Base-by-base conservation (phyloP, 2,329 filamentous ascomycete species). In the Pestalotiopsis sp. region DNA sequence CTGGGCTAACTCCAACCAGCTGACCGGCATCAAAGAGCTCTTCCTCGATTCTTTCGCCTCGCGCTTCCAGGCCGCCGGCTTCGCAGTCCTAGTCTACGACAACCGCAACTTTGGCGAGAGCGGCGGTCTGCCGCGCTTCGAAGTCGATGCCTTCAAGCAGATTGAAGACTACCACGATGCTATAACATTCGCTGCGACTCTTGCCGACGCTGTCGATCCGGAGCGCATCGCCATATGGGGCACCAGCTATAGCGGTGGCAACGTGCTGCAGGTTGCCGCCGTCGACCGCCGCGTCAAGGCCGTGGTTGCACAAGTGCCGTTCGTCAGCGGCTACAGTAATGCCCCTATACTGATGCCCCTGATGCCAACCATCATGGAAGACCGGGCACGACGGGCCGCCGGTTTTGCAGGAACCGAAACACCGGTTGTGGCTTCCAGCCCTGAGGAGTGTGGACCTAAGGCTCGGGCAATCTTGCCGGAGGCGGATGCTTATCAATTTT, bases 211-310 rank as follows among this genome's bases (percentile, higher is more conserved):
- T 23, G 38, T 64, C 61, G 31, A 66, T 20, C 11, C 20, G 23
- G 49, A 59, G 20, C 27, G 27, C 12, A 59, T 82, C 2, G 73
- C 80, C 70, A 72, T 82, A 25, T 82, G 80, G 79, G 81, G 80
- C 12, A 74, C 70, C 63, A 76, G 76, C 12, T 79, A 80, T 70
- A 77, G 75, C 68, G 81, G 80, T 31, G 81, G 80, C n/a, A 77
- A 83, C 73, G 79, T 80, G 6, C 70, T 83, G 1, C 75, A 72
- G 66, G 76, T 81, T 59, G 80, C 75, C 25, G 81, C 82, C 17
- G 73, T 77, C 2, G 81, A 84, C 68, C 75, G 74, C 38, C 72
- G 81, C 20, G 78, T 83, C 59, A 82, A 82, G 69, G 79, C 75
- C 17, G 80, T 82, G 1, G 69, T 83, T 14, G 75, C 71, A 61